A percentile compares a stretch with the other conserved stretches of the same genome.
These are phyloP conservation scores for Cercospora berteroae DNA, from an alignment of 2,329 filamentous ascomycete genomes.

Conservation along the genomic window DNA sequence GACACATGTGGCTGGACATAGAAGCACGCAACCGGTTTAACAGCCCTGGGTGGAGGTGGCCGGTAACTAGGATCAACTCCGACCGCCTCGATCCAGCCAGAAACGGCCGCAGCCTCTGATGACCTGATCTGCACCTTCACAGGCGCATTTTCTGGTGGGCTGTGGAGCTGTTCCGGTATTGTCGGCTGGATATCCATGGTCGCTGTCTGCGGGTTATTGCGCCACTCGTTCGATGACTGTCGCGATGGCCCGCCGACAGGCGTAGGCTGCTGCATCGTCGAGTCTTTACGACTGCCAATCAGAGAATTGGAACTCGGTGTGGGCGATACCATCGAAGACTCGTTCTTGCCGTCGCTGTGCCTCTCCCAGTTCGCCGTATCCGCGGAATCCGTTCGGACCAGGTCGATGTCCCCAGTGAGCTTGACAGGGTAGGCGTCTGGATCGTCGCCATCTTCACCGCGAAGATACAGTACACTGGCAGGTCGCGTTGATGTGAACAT, in stretches of 20 bases:
- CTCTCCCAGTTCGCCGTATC: conserved; percentile 52
- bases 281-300: conserved; percentile 41
- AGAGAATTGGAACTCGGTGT: conserved; percentile 50
- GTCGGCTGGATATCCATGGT: conserved; percentile 51
- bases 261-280: conserved; percentile 46
- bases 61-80: conserved; percentile 86
- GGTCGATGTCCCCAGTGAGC: conserved; percentile 64
- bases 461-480: conserved; percentile 73
- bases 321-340: conserved; percentile 55
- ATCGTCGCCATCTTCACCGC: conserved; percentile 74
- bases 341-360: conserved; percentile 51
- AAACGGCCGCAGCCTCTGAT: conserved; percentile 64
- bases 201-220: conserved; percentile 54
- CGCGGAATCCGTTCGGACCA: conserved; percentile 51
- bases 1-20: conserved; percentile 65
- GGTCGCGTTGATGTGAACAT: conserved; percentile 85
- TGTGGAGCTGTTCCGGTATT: conserved; percentile 45
- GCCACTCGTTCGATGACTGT: conserved; percentile 48
- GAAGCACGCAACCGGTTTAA: conserved; percentile 83
- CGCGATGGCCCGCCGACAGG: conserved; percentile 46
- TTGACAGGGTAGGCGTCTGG: conserved; percentile 75
- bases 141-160: conserved; percentile 49
- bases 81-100: conserved; percentile 84
- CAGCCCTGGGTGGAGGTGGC: conserved; percentile 68
- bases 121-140: conserved; percentile 57